These are phyloP conservation scores for Linum trigynum DNA, from an alignment of 345 rosid genomes.

Conservation along the genomic window DNA sequence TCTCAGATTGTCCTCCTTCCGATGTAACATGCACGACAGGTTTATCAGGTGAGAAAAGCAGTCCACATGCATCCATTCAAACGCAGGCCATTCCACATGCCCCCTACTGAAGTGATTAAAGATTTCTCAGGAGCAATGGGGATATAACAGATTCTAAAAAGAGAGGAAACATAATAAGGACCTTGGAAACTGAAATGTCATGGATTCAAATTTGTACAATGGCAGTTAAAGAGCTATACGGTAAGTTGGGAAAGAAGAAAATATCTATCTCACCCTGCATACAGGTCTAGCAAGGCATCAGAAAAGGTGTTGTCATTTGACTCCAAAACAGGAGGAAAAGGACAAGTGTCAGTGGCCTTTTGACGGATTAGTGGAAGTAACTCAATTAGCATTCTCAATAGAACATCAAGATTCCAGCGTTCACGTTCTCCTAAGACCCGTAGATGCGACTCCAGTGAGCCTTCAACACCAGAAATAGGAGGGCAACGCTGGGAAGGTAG, in stretches of 20 bases:
- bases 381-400: slow-evolving; percentile 69
- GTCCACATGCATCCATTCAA: slow-evolving; percentile 89
- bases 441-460: slow-evolving; percentile 81
- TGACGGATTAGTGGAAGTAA: slow-evolving; percentile 64
- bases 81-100: slow-evolving; percentile 69
- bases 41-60: slow-evolving; percentile 82
- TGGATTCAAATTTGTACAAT: neutral
- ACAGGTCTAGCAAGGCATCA: slow-evolving; percentile 47
- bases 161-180: too few species aligned
- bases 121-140: slow-evolving; percentile 13
- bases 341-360: slow-evolving; percentile 72
- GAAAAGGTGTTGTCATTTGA: slow-evolving; percentile 41
- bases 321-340: slow-evolving; percentile 50
- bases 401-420: slow-evolving; percentile 87
- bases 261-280: slow-evolving; percentile 50
- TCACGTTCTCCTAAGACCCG: slow-evolving; percentile 89
- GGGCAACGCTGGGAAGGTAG: slow-evolving; percentile 61
- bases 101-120: slow-evolving; percentile 42
- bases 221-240: neutral
- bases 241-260: neutral
- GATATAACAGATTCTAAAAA: slow-evolving; percentile 5
- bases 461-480: slow-evolving; percentile 92
- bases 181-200: neutral
- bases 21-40: slow-evolving; percentile 71
- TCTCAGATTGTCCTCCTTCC: slow-evolving; percentile 81